Conservation (phyloP, 768 basidiomycete species). For the Hypsizygus marmoreus region DNA sequence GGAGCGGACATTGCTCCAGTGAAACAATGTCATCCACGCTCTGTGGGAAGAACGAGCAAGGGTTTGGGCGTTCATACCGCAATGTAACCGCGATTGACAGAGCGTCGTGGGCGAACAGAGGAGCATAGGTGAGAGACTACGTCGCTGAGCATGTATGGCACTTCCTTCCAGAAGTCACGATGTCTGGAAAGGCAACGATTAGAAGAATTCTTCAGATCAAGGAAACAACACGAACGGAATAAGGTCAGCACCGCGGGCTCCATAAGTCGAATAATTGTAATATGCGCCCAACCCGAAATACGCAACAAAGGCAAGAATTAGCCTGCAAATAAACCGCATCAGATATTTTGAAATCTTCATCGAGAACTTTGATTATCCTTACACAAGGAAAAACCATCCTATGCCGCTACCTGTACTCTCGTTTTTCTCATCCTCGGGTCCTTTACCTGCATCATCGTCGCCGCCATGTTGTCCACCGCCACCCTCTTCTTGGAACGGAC, state of each 20-base stretch:
- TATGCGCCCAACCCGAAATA: slow-evolving; percentile 84
- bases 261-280: slow-evolving; percentile 87
- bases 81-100: slow-evolving; percentile 70
- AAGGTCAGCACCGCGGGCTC: slow-evolving; percentile 78
- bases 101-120: slow-evolving; percentile 64
- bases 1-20: too few species aligned
- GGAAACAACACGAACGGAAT: slow-evolving; percentile 64
- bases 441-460: slow-evolving; percentile 18
- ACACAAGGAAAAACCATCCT: slow-evolving; percentile 91
- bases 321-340: slow-evolving; percentile 33
- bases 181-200: slow-evolving; percentile 51
- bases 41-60: too few species aligned
- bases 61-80: slow-evolving; percentile 54
- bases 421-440: slow-evolving; percentile 27
- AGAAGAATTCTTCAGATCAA: slow-evolving; percentile 6
- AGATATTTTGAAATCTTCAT: background rate
- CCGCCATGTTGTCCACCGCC: slow-evolving; percentile 42
- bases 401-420: slow-evolving; percentile 67
- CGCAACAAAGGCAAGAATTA: slow-evolving; percentile 62
- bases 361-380: slow-evolving; percentile 28
- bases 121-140: slow-evolving; percentile 79
- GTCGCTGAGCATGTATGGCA: slow-evolving; percentile 82
- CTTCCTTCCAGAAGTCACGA: slow-evolving; percentile 89
- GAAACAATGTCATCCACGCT: background rate
- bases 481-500: slow-evolving; percentile 39